Evolutionary conservation across 345 rosid species (phyloP).

Genomic region (Arabidopsis thaliana): DNA sequence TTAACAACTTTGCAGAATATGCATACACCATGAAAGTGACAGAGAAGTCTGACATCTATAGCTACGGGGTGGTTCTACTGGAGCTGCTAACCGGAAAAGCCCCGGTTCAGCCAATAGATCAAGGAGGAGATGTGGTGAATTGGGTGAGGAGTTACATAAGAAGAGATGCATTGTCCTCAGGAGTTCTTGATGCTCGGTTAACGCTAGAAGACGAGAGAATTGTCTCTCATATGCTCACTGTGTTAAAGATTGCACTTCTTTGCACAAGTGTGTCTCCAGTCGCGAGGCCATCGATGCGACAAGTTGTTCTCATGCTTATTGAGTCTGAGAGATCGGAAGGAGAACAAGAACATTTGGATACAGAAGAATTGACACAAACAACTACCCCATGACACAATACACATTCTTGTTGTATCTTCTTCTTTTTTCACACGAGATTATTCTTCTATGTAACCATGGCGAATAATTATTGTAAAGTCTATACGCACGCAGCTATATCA

Average conservation of each 20-base stretch:
- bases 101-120: slow-evolving; percentile 89
- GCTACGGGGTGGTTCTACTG: slow-evolving; percentile 88
- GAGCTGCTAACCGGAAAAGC: slow-evolving; percentile 78
- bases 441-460: slow-evolving; percentile 25
- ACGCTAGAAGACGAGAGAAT: slow-evolving; percentile 56
- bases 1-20: slow-evolving; percentile 66
- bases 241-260: slow-evolving; percentile 72
- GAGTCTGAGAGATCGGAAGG: slow-evolving; percentile 59
- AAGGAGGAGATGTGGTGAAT: slow-evolving; percentile 86
- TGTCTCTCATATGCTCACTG: slow-evolving; percentile 71
- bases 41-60: slow-evolving; percentile 88
- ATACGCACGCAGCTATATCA: slow-evolving; percentile 9
- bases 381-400: slow-evolving; percentile 17
- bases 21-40: slow-evolving; percentile 96
- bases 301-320: slow-evolving; percentile 72
- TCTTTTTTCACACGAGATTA: slow-evolving; percentile 2
- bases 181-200: slow-evolving; percentile 63
- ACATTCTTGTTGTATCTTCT: slow-evolving; percentile 16
- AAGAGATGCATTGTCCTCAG: slow-evolving; percentile 58
- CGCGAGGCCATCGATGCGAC: slow-evolving; percentile 69
- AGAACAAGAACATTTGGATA: slow-evolving; percentile 21
- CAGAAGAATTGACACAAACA: slow-evolving; percentile 19
- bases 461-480: slow-evolving; percentile 23
- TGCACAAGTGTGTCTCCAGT: slow-evolving; percentile 75
- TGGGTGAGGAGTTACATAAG: slow-evolving; percentile 73